A percentile compares a stretch with the other conserved stretches of the same genome.
Conservation (phyloP, 2,329 filamentous ascomycete genomes). For the Alternaria dauci region DNA sequence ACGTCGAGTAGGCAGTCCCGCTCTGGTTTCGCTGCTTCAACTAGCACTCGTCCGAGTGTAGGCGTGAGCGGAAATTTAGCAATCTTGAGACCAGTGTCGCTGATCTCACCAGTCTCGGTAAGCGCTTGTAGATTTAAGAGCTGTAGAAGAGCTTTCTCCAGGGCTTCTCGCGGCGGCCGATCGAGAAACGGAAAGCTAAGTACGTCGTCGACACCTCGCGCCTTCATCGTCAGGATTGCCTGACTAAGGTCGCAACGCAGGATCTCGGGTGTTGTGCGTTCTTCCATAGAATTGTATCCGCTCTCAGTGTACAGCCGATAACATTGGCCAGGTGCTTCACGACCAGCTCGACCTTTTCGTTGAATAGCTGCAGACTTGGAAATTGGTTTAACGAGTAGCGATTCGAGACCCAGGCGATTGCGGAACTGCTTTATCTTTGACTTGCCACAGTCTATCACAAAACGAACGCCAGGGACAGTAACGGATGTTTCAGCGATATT, state of each 20-base stretch:
- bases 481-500: conserved; percentile 99
- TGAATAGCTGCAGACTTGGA: conserved; percentile 94
- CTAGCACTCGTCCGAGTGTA: conserved; percentile 79
- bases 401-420: conserved; percentile 84
- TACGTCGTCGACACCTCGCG: conserved; percentile 83
- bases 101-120: conserved; percentile 75
- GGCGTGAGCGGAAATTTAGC: conserved; percentile 85
- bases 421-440: conserved; percentile 94
- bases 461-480: conserved; percentile 90
- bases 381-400: conserved; percentile 86
- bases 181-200: conserved; percentile 86
- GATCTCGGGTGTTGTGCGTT: conserved; percentile 86
- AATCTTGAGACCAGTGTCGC: conserved; percentile 75
- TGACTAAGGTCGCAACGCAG: conserved; percentile 87
- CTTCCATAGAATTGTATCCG: conserved; percentile 73
- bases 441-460: conserved; percentile 92
- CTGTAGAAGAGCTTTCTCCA: conserved; percentile 83
- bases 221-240: conserved; percentile 91
- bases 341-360: conserved; percentile 87
- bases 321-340: conserved; percentile 90
- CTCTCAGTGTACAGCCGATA: conserved; percentile 87
- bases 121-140: conserved; percentile 82
- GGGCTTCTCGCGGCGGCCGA: conserved; percentile 75
- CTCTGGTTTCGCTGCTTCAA: conserved; percentile 76
- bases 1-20: conserved; percentile 79